Evolutionary conservation across 2,329 filamentous ascomycete genomes (phyloP).

Genomic region (Thelonectria blattea): DNA sequence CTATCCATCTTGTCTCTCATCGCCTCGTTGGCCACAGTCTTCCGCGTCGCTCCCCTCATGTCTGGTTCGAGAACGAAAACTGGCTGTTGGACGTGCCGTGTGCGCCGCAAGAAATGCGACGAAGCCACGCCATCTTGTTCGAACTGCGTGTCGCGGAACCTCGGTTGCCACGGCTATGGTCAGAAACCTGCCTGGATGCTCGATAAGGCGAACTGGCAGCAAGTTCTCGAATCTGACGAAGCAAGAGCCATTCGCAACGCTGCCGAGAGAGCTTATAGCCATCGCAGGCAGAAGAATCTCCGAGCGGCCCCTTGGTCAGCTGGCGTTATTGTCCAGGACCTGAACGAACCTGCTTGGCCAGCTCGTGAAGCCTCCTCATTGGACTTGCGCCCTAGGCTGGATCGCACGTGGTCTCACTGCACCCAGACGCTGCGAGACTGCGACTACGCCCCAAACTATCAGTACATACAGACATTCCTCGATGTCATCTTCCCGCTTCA

Average conservation of each 20-base stretch:
- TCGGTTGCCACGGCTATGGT: constrained; percentile 9
- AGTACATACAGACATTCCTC: constrained; percentile 12
- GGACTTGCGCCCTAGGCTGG: constrained; percentile 4
- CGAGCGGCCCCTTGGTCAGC: not conserved
- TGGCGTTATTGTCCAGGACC: not conserved
- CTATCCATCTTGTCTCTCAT: not conserved
- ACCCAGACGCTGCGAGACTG: constrained; percentile 12
- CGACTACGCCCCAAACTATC: constrained; percentile 9
- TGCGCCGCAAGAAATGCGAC: constrained; percentile 21
- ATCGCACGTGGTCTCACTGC: constrained; percentile 19
- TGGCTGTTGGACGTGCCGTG: constrained; percentile 17
- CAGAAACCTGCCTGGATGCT: constrained; percentile 14
- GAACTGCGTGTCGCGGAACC: constrained; percentile 4
- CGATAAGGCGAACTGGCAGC: constrained; percentile 15
- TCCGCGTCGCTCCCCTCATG: not conserved
- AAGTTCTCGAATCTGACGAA: constrained; percentile 13
- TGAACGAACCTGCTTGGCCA: not conserved
- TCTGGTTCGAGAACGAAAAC: constrained; percentile 18
- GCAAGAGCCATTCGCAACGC: constrained; percentile 2
- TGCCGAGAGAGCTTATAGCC: constrained; percentile 10
- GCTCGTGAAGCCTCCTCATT: not conserved
- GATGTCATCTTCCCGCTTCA: constrained; percentile 18
- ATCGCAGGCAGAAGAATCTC: constrained; percentile 11
- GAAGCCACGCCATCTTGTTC: constrained; percentile 8
- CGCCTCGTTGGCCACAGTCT: not conserved